Base-by-base conservation (phyloP, 2,329 filamentous ascomycete genomes). In the Thielaviopsis euricoi region DNA sequence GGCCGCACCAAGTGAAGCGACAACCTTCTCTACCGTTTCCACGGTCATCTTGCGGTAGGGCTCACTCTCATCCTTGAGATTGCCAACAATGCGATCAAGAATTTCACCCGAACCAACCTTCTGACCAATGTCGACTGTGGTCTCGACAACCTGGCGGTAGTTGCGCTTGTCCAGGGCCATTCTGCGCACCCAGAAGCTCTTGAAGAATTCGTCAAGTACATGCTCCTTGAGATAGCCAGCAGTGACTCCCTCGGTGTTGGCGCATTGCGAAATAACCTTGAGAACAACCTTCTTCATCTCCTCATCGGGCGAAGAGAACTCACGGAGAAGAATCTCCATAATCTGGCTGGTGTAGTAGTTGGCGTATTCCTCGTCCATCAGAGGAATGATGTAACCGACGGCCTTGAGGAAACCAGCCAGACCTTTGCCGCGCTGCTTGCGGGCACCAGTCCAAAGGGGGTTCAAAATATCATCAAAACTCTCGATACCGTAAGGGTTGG, bases 251-350 rank as follows among this genome's bases (percentile, higher is more conserved):
- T 95, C 87, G 2, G 91, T 97, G 64, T 86, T 86, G 7, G 93
- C 88, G 67, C 93, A 97, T 67, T 98, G 93, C 19, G 90, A 96
- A 17, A 98, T 83, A 26, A 98, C 93, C 72, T 97, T 97, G 60
- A 98, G 75, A 7, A 98, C 93, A 1, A 98, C 93, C 74, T 98
- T 98, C 74, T 97, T 98, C 93, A 98, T 98, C 71, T 98, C 93
- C 71, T 98, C 93, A 64, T 98, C 93, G 0, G 93, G 93, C 0
- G 91, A 96, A 6, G 89, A 87, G 67, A 98, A 98, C 68, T 98
- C 93, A 65, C 93, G 83, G 29, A 97, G 81, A 15, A 98, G 75
- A 66, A 97, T 97, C 70, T 97, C 93, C 91, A 98, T 97, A 66
- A 98, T 96, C 70, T 98, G 90, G 64, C 84, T 88, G 9, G 93